Percentiles rank a stretch among this genome's conserved stretches.
phyloP scores from a whole-genome alignment of 2,329 filamentous ascomycete genomes.

The Nannizzia gypsea region DNA sequence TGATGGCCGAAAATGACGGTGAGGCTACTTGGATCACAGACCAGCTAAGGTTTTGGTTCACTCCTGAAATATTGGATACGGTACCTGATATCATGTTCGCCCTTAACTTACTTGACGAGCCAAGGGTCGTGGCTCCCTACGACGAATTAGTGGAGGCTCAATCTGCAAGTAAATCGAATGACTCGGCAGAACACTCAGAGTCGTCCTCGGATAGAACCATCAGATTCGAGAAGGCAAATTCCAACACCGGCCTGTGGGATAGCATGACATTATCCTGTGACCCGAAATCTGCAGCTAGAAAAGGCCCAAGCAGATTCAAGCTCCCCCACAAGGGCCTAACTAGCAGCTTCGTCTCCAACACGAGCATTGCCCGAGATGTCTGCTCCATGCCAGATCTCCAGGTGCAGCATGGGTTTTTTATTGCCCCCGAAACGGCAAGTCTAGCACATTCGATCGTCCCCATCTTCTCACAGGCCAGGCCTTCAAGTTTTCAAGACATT shows the following conservation, averaged over 20 bases:
- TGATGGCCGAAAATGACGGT: background rate
- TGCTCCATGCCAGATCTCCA: constrained; percentile 6
- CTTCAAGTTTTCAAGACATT: constrained; percentile 30
- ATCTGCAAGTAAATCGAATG: background rate
- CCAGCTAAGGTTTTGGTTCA: constrained; percentile 5
- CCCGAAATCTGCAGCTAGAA: constrained; percentile 9
- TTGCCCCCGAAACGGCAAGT: constrained; percentile 6
- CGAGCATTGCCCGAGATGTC: constrained; percentile 3
- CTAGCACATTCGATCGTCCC: constrained; percentile 14
- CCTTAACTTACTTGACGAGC: constrained; percentile 15
- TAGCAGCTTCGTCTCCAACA: constrained; percentile 6
- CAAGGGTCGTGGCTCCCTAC: constrained; percentile 12
- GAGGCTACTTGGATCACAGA: constrained; percentile 4
- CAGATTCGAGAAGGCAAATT: constrained; percentile 1
- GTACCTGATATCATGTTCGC: constrained; percentile 13
- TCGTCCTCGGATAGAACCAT: background rate
- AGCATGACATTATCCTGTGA: constrained; percentile 12
- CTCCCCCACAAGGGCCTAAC: background rate
- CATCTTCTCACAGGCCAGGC: constrained; percentile 13
- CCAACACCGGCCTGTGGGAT: constrained; percentile 10
- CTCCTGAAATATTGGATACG: constrained; percentile 4
- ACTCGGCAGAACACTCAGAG: background rate
- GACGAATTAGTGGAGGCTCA: constrained; percentile 6
- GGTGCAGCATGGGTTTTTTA: constrained; percentile 3
- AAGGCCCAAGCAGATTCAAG: constrained; percentile 2